Base-by-base conservation (phyloP, 768 basidiomycete species). In the Mycena galericulata region DNA sequence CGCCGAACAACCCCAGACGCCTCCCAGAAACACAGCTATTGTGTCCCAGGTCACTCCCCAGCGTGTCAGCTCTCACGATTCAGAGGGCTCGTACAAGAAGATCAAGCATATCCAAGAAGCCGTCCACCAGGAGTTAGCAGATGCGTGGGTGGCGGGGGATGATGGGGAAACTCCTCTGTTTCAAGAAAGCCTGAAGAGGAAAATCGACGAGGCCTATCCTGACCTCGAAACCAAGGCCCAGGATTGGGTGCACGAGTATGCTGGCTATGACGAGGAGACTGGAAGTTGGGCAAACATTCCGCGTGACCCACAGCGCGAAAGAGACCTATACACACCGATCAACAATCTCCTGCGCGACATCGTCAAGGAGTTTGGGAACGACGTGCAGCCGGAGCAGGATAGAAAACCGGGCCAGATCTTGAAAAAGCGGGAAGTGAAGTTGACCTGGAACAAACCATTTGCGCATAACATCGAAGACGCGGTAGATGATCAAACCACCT, bases 131-230 rank as follows among this genome's bases (percentile, higher is more conserved):
- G 59, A 61, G 29, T n/a, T 61, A 6, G 32, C 24, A 40, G 24
- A 26, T 24, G 45, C 59, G 3, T 61, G 59, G 59, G 59, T 61
- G 22, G 47, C 1, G n/a, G 59, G 50, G 34, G 32, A 50, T 18
- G 32, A 50, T 22, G 32, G 12, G 6, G 11, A 59, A 8, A 34
- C 43, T 20, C 40, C 45, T 1, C 41, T 32, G 7, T 61, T 61
- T 22, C 59, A 61, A 22, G 5, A 2, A 9, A 17, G 27, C 20
- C 20, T 61, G 32, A 38, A 40, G 36, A 2, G 3, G 18, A 61
- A 18, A 15, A 36, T 61, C 8, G 22, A 36, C 9, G 17, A 10
- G 11, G 36, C 30, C 7, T 61, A 61, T 50, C 47, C 47, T 38
- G 46, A 50, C 8, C 26, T 61, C 22, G 59, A 61, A 8, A 17